These are phyloP conservation scores for Candida piceae DNA, from an alignment of 805 yeast species.

Conservation along the genomic window DNA sequence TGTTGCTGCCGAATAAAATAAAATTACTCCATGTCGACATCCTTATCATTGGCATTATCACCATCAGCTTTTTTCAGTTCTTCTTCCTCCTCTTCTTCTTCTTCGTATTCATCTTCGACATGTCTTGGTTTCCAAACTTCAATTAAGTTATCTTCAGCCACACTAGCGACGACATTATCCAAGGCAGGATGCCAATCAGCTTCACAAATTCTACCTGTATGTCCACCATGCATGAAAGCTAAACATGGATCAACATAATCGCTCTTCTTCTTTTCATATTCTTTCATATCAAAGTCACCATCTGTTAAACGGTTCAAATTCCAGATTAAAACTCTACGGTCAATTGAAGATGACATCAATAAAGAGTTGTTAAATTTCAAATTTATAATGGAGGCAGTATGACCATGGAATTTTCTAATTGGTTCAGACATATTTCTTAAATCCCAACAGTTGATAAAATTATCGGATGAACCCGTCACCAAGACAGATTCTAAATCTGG, in stretches of 20 bases:
- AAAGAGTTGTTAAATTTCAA: conserved; percentile 44
- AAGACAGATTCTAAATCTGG: conserved; percentile 48
- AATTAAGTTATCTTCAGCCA: conserved; percentile 69
- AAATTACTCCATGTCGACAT: conserved; percentile 21
- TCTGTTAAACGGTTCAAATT: conserved; percentile 57
- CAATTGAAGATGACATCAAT: conserved; percentile 57
- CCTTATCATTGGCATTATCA: conserved; percentile 29
- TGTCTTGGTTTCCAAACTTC: conserved; percentile 73
- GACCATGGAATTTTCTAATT: conserved; percentile 64
- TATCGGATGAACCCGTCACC: conserved; percentile 78
- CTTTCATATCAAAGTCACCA: conserved; percentile 48
- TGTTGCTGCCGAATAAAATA: too few species aligned
- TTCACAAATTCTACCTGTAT: conserved; percentile 63
- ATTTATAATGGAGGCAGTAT: conserved; percentile 49
- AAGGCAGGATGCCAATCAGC: conserved; percentile 61
- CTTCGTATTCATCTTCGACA: conserved; percentile 33
- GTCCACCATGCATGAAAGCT: conserved; percentile 82
- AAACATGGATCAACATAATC: conserved; percentile 72
- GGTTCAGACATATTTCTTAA: conserved; percentile 57
- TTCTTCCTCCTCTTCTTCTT: conserved; percentile 32
- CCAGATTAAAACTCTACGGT: conserved; percentile 72
- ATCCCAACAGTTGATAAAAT: conserved; percentile 71
- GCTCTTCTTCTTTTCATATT: conserved; percentile 46
- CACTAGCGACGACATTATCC: conserved; percentile 55
- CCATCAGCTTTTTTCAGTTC: conserved; percentile 18